Evolutionary conservation across 2,329 filamentous ascomycete species (phyloP).

Genomic region (Cryphonectria radicalis): DNA sequence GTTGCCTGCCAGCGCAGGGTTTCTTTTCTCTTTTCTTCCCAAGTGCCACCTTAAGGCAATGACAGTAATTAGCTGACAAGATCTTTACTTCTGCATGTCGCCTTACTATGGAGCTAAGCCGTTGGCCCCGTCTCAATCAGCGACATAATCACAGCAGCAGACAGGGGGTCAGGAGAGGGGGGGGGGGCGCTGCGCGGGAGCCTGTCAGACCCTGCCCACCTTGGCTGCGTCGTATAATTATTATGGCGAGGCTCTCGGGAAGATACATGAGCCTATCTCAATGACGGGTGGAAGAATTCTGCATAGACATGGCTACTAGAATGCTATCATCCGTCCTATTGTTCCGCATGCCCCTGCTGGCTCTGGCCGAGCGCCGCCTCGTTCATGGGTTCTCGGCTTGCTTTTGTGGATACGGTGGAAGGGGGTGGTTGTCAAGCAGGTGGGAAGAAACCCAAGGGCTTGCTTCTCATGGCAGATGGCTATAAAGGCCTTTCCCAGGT

Average conservation of each 20-base stretch:
- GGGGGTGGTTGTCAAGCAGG: not conserved
- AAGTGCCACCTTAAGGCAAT: not conserved
- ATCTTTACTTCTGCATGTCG: conserved; percentile 15
- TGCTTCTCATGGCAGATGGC: not conserved
- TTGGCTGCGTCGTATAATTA: not conserved
- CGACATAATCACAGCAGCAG: not conserved
- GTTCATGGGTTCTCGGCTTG: conserved; percentile 2
- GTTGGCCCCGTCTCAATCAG: not conserved
- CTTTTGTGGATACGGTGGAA: conserved; percentile 20
- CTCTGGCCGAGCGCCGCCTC: conserved; percentile 1
- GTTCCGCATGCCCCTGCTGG: conserved; percentile 7
- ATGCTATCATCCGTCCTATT: conserved; percentile 13
- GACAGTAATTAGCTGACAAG: not conserved
- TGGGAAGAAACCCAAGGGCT: not conserved
- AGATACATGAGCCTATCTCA: conserved; percentile 19
- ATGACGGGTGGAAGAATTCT: conserved; percentile 22
- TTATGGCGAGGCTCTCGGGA: conserved; percentile 11
- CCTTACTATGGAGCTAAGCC: not conserved
- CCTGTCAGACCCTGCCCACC: not conserved
- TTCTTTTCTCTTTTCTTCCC: not conserved
- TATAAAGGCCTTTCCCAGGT: conserved; percentile 18
- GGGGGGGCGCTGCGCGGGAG: not conserved
- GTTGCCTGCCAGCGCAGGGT: not conserved
- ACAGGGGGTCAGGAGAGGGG: not conserved
- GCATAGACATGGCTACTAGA: conserved; percentile 3